These are phyloP conservation scores for Podospora conica DNA, from an alignment of 495 filamentous ascomycete genomes.

Conservation along the genomic window DNA sequence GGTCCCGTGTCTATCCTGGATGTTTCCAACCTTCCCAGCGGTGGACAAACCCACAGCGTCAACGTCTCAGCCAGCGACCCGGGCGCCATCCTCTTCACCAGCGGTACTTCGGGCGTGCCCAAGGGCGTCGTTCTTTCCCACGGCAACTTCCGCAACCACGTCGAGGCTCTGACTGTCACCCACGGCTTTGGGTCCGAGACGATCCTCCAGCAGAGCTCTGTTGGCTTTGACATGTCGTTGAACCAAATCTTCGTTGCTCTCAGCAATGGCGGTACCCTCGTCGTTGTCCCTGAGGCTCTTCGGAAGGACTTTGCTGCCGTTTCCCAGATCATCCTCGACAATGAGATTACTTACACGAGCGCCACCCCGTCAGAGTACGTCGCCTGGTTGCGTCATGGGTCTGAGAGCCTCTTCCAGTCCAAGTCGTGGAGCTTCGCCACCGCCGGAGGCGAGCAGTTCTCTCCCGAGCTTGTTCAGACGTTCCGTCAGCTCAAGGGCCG, in stretches of 20 bases:
- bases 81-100: constrained; percentile 34
- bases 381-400: constrained; percentile 7
- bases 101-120: constrained; percentile 35
- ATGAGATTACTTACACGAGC: constrained; percentile 13
- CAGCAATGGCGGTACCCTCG: constrained; percentile 9
- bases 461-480: not conserved
- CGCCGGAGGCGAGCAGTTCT: constrained; percentile 11
- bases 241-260: constrained; percentile 16
- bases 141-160: not conserved
- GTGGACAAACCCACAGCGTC: not conserved
- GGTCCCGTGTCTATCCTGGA: not conserved
- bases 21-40: not conserved
- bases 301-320: constrained; percentile 13
- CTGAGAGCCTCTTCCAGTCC: not conserved
- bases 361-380: constrained; percentile 18
- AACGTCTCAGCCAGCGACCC: constrained; percentile 6
- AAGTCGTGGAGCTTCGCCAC: constrained; percentile 1
- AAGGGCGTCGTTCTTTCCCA: constrained; percentile 34
- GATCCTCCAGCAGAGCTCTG: constrained; percentile 18
- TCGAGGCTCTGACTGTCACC: not conserved
- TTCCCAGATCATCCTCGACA: constrained; percentile 2
- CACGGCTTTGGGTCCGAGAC: constrained; percentile 1
- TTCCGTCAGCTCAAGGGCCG: not conserved
- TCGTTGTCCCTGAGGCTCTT: constrained; percentile 3
- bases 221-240: constrained; percentile 19